These are phyloP conservation scores for Torrubiella hemipterigena DNA, from an alignment of 2,329 filamentous ascomycete genomes.

Conservation along the genomic window DNA sequence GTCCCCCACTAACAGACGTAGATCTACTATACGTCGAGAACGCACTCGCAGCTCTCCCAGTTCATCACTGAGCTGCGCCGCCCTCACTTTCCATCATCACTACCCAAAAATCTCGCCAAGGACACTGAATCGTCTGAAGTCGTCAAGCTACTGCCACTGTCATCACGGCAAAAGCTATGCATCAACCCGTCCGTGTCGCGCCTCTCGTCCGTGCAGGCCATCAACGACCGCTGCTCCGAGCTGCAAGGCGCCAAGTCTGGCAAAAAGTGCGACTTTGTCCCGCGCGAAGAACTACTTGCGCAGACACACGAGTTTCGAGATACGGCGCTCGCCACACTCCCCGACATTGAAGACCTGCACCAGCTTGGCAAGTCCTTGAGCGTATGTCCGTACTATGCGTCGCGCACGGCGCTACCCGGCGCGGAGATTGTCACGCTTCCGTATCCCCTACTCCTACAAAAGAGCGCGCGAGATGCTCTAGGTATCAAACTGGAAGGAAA, in stretches of 20 bases:
- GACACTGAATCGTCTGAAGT: slow-evolving; percentile 18
- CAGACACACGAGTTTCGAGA: slow-evolving; percentile 75
- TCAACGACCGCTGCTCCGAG: slow-evolving; percentile 89
- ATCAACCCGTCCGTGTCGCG: slow-evolving; percentile 75
- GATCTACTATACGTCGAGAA: slow-evolving; percentile 87
- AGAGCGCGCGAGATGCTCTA: slow-evolving; percentile 74
- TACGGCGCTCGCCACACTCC: slow-evolving; percentile 67
- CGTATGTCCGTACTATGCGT: slow-evolving; percentile 95
- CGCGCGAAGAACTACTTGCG: slow-evolving; percentile 61
- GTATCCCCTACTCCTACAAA: slow-evolving; percentile 82
- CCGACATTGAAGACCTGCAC: slow-evolving; percentile 87
- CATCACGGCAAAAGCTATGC: slow-evolving; percentile 77
- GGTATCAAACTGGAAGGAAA: slow-evolving; percentile 78
- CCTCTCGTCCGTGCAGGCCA: slow-evolving; percentile 61
- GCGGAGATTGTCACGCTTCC: slow-evolving; percentile 88
- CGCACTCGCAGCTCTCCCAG: slow-evolving; percentile 83
- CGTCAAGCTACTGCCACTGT: slow-evolving; percentile 72
- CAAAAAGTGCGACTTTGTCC: slow-evolving; percentile 63
- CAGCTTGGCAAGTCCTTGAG: slow-evolving; percentile 64
- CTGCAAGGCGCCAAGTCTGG: slow-evolving; percentile 57
- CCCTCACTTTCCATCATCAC: slow-evolving; percentile 62
- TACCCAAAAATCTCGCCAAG: slow-evolving; percentile 33
- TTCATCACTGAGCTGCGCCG: slow-evolving; percentile 74
- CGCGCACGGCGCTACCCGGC: slow-evolving; percentile 66
- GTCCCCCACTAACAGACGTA: slow-evolving; percentile 22